These are phyloP conservation scores for Phytopythium kandeliae DNA, from an alignment of 352 stramenopile genomes.

Conservation along the genomic window DNA sequence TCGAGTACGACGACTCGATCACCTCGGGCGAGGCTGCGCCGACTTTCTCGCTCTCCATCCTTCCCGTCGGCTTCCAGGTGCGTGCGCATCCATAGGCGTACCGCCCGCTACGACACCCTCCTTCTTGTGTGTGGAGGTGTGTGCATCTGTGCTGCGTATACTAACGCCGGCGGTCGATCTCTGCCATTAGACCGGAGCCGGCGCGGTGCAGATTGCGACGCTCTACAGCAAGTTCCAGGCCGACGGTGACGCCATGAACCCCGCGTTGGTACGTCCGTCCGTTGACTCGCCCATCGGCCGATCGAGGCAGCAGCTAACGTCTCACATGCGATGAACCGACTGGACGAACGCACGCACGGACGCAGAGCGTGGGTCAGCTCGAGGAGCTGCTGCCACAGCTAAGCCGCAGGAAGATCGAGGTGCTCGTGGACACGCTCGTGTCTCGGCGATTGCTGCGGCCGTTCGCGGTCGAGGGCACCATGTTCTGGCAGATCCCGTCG, in stretches of 20 bases:
- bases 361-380: conserved; percentile 77
- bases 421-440: conserved; percentile 73
- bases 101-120: too few species aligned
- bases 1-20: conserved; percentile 69
- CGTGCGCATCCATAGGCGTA: not conserved
- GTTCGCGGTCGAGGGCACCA: conserved; percentile 79
- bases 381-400: conserved; percentile 60
- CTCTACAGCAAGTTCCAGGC: conserved; percentile 85
- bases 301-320: too few species aligned
- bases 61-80: conserved; percentile 76
- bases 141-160: too few species aligned
- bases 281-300: not conserved
- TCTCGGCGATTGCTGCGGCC: conserved; percentile 66
- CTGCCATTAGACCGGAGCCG: conserved; percentile 46
- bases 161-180: too few species aligned
- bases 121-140: too few species aligned
- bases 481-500: conserved; percentile 72
- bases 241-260: conserved; percentile 26
- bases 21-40: conserved; percentile 53
- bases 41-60: conserved; percentile 65
- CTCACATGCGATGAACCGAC: too few species aligned
- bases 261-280: conserved; percentile 50
- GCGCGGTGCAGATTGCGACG: conserved; percentile 77
- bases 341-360: too few species aligned
- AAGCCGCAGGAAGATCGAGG: conserved; percentile 65